These are phyloP conservation scores for Alternaria solani DNA, from an alignment of 2,329 filamentous ascomycete species.

Conservation along the genomic window DNA sequence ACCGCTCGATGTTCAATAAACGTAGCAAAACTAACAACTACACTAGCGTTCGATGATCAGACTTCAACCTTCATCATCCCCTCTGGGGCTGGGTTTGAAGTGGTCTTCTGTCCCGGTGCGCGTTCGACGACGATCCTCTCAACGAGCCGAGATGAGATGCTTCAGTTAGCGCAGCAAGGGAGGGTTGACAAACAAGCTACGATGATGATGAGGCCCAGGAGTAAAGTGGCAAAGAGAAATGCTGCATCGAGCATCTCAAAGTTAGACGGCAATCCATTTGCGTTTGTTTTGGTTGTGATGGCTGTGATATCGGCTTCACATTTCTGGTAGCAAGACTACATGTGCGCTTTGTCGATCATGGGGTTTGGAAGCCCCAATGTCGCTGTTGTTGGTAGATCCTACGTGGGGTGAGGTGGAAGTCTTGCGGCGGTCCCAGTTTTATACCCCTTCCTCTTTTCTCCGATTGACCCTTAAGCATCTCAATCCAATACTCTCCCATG, in stretches of 20 bases:
- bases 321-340: constrained; percentile 1
- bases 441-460: constrained; percentile 16
- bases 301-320: neutral
- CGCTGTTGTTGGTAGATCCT: constrained; percentile 10
- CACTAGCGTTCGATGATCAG: constrained; percentile 64
- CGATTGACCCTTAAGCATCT: neutral
- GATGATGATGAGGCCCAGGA: constrained; percentile 25
- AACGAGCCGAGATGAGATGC: constrained; percentile 47
- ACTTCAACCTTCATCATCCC: constrained; percentile 66
- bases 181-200: constrained; percentile 39
- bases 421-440: constrained; percentile 4
- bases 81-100: constrained; percentile 76
- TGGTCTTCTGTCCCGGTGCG: constrained; percentile 76
- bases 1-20: neutral
- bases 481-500: neutral
- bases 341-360: neutral
- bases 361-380: neutral
- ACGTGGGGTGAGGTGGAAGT: constrained; percentile 1
- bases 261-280: constrained; percentile 15
- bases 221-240: constrained; percentile 29
- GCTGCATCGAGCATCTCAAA: constrained; percentile 12
- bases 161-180: constrained; percentile 43
- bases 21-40: constrained; percentile 1
- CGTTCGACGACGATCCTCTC: constrained; percentile 60
- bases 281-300: constrained; percentile 15